Evolutionary conservation across 805 yeast species (phyloP).

Genomic region (Vanderwaltozyma tropicalis): DNA sequence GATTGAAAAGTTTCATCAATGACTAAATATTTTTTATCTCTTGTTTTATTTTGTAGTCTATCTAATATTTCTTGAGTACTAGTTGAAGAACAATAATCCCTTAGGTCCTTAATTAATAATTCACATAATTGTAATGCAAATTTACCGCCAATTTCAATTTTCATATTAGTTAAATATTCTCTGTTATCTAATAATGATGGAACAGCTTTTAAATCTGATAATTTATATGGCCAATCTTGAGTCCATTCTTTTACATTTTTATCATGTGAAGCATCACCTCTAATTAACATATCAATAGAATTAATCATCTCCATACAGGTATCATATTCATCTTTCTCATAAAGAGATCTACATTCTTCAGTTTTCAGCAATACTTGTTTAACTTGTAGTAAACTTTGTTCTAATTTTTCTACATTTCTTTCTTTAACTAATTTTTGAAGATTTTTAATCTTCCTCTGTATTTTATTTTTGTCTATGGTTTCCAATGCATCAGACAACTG

Average conservation of each 20-base stretch:
- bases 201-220: constrained; percentile 24
- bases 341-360: constrained; percentile 27
- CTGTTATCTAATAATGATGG: constrained; percentile 31
- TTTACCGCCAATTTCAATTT: constrained; percentile 59
- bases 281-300: constrained; percentile 45
- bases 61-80: constrained; percentile 39
- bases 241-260: constrained; percentile 24
- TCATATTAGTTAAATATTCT: constrained; percentile 43
- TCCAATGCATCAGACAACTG: constrained; percentile 38
- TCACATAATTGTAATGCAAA: constrained; percentile 50
- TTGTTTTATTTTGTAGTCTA: constrained; percentile 29
- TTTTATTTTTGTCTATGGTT: constrained; percentile 38
- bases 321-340: constrained; percentile 35
- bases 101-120: constrained; percentile 49
- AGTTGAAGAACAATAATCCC: constrained; percentile 43
- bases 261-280: constrained; percentile 36
- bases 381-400: constrained; percentile 46
- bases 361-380: constrained; percentile 36
- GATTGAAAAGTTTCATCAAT: constrained; percentile 34
- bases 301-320: constrained; percentile 49
- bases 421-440: constrained; percentile 41
- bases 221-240: constrained; percentile 33
- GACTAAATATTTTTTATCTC: constrained; percentile 30
- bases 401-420: constrained; percentile 51
- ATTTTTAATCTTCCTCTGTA: constrained; percentile 40